phyloP scores from a whole-genome alignment of 176 grass and related monocot genomes.

The Cenchrus purpureus region DNA sequence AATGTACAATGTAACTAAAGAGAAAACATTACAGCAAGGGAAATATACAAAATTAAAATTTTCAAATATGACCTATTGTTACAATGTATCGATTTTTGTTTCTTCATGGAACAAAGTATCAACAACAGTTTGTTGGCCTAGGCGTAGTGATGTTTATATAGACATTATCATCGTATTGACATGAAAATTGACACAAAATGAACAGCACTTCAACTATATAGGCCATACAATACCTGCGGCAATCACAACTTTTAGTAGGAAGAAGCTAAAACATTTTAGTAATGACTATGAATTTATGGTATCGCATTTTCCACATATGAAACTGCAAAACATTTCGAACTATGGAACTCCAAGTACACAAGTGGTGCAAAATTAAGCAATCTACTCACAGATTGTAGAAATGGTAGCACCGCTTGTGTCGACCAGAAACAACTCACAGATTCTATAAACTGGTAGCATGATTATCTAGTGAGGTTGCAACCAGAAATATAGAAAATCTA shows the following conservation, averaged over 20 bases:
- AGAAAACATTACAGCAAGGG: no score
- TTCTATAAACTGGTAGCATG: no score
- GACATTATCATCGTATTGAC: background rate
- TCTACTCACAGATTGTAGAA: background rate
- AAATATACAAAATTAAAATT: no score
- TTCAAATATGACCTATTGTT: no score
- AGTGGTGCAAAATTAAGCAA: background rate
- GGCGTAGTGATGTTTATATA: background rate
- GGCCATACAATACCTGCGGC: background rate
- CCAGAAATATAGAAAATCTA: no score
- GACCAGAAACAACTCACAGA: no score
- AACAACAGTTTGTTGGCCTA: background rate
- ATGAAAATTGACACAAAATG: background rate
- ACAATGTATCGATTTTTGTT: no score
- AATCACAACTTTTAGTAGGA: background rate
- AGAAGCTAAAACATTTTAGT: background rate
- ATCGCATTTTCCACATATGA: background rate
- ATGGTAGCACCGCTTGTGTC: no score
- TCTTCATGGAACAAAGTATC: constrained; percentile 1
- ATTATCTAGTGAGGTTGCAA: no score
- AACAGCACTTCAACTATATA: background rate
- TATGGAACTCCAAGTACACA: background rate
- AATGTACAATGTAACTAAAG: no score
- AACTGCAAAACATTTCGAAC: background rate
- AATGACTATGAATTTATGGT: background rate